Percentiles rank a stretch among this genome's conserved stretches.
phyloP scores from a whole-genome alignment of 169 alveolate species.

The Pseudocohnilembus persalinus region DNA sequence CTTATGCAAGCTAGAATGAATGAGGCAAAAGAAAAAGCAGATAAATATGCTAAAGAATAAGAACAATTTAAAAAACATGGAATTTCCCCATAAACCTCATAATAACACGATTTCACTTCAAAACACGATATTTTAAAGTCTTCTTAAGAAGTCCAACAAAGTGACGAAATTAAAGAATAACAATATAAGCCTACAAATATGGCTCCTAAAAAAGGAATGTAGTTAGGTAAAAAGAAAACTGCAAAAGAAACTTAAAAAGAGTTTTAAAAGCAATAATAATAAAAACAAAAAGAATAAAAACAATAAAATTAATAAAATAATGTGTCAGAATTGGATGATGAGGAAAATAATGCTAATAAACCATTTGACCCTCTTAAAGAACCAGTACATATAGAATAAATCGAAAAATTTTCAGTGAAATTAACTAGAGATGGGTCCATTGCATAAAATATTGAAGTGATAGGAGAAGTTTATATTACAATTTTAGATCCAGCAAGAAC shows the following conservation, averaged over 20 bases:
- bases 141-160: constrained; percentile 19
- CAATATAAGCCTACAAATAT: constrained; percentile 22
- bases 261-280: constrained; percentile 26
- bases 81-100: constrained; percentile 8
- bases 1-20: constrained; percentile 49
- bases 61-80: constrained; percentile 51
- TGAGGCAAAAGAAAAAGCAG: constrained; percentile 67
- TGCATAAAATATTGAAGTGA: constrained; percentile 36
- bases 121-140: constrained; percentile 11
- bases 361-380: constrained; percentile 31
- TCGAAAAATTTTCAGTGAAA: constrained; percentile 38
- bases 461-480: constrained; percentile 47
- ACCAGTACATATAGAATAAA: constrained; percentile 46
- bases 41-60: constrained; percentile 60
- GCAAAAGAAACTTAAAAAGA: constrained; percentile 16
- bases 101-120: not conserved
- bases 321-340: constrained; percentile 20
- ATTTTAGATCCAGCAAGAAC: constrained; percentile 46
- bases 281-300: not conserved
- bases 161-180: constrained; percentile 1
- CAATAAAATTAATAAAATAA: not conserved
- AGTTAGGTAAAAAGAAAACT: constrained; percentile 58
- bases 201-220: constrained; percentile 67
- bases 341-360: constrained; percentile 16
- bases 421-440: constrained; percentile 57